Conservation (phyloP, 768 basidiomycete genomes). For the Paxillus ammoniavirescens region DNA sequence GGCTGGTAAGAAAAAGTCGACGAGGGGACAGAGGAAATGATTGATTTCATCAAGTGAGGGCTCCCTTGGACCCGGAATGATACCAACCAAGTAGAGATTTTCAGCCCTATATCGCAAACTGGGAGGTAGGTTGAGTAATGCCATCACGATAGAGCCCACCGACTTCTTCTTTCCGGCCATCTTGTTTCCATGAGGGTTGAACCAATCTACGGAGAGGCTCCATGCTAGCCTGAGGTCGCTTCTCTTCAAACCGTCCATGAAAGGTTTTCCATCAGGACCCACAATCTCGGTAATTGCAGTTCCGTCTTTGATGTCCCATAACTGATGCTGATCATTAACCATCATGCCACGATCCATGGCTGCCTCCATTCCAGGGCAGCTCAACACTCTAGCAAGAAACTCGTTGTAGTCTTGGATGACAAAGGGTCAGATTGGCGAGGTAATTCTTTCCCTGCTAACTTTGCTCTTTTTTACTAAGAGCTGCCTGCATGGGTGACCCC, state of each 20-base stretch:
- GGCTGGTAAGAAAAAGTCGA: slow-evolving; percentile 30
- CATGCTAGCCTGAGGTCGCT: slow-evolving; percentile 16
- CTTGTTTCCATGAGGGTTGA: slow-evolving; percentile 25
- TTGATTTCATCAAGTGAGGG: slow-evolving; percentile 33
- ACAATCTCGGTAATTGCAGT: slow-evolving; percentile 23
- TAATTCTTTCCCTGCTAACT: not conserved
- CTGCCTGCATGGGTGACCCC: slow-evolving; percentile 4
- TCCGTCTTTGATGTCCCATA: slow-evolving; percentile 30
- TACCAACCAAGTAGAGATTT: slow-evolving; percentile 37
- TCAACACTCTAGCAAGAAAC: slow-evolving; percentile 29
- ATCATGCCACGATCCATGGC: slow-evolving; percentile 21
- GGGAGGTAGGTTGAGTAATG: slow-evolving; percentile 22
- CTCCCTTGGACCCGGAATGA: slow-evolving; percentile 38
- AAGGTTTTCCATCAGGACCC: slow-evolving; percentile 24
- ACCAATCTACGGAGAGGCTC: slow-evolving; percentile 27
- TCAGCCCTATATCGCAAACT: slow-evolving; percentile 16
- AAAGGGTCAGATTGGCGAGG: slow-evolving; percentile 13
- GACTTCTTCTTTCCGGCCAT: slow-evolving; percentile 14
- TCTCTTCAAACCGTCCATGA: slow-evolving; percentile 13
- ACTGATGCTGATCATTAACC: not conserved
- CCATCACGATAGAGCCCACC: slow-evolving; percentile 13
- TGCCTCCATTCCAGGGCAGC: slow-evolving; percentile 24
- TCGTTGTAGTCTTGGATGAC: slow-evolving; percentile 28
- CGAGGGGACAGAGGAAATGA: slow-evolving; percentile 31
- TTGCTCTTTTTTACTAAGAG: not conserved